phyloP scores from a whole-genome alignment of 306 rosid species.

The Citrullus mucosospermus region DNA sequence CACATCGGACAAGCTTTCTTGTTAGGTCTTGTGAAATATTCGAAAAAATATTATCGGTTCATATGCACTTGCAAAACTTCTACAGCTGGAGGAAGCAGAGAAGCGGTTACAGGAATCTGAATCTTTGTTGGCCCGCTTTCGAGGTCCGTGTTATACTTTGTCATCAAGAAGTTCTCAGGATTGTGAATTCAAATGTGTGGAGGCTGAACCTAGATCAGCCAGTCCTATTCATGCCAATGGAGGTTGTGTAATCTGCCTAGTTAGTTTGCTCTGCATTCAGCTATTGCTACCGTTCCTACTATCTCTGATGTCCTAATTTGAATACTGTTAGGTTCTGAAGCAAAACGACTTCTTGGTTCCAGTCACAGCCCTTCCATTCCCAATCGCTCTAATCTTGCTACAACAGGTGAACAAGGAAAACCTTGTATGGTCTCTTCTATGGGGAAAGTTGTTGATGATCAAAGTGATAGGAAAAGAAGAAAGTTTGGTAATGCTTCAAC shows the following conservation, averaged over 20 bases:
- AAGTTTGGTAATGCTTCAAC: constrained; percentile 41
- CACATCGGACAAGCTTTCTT: background rate
- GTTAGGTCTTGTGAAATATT: background rate
- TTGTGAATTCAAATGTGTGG: constrained; percentile 27
- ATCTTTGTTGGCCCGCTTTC: constrained; percentile 61
- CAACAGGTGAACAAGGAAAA: constrained; percentile 29
- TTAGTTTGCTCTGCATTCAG: background rate
- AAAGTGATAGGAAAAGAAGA: constrained; percentile 48
- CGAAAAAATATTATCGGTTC: background rate
- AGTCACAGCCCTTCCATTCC: constrained; percentile 19
- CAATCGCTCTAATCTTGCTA: constrained; percentile 18
- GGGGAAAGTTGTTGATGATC: constrained; percentile 27
- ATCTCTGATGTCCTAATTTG: constrained; percentile 39
- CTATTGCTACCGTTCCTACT: constrained; percentile 18
- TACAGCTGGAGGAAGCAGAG: constrained; percentile 80
- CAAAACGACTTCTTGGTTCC: constrained; percentile 21
- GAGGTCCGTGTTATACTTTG: constrained; percentile 19
- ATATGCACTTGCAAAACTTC: constrained; percentile 10
- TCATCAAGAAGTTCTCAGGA: constrained; percentile 14
- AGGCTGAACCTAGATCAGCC: constrained; percentile 36
- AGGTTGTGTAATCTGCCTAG: constrained; percentile 10
- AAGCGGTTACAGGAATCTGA: constrained; percentile 52
- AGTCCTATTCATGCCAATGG: constrained; percentile 36
- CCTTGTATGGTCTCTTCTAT: constrained; percentile 23
- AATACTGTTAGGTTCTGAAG: constrained; percentile 16